Conservation (phyloP, 257 asterid species). For the Scutellaria galericulata region DNA sequence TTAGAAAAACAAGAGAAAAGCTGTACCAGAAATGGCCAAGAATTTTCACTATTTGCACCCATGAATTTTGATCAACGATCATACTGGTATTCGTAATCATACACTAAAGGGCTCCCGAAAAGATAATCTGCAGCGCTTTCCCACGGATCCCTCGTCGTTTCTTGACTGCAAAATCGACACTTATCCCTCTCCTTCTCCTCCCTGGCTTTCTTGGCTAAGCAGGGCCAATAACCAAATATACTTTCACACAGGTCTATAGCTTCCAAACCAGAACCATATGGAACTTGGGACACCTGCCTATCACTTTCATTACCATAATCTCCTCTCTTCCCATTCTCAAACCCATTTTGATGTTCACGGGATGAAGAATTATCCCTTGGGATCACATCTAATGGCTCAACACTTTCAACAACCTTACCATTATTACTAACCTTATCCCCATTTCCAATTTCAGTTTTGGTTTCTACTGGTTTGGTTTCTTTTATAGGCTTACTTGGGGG, state of each 20-base stretch:
- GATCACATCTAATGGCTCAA: constrained; percentile 14
- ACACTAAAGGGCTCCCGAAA: constrained; percentile 60
- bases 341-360: constrained; percentile 27
- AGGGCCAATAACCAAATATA: constrained; percentile 91
- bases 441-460: constrained; percentile 20
- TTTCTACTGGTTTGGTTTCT: constrained; percentile 24
- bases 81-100: constrained; percentile 25
- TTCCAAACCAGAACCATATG: constrained; percentile 88
- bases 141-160: constrained; percentile 61
- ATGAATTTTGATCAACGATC: constrained; percentile 21
- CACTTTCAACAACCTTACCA: constrained; percentile 19
- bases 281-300: constrained; percentile 33
- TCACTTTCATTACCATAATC: constrained; percentile 42
- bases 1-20: not conserved
- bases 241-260: constrained; percentile 73
- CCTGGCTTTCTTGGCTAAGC: constrained; percentile 51
- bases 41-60: constrained; percentile 21
- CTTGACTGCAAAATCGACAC: constrained; percentile 38
- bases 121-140: constrained; percentile 71
- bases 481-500: constrained; percentile 27
- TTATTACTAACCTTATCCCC: constrained; percentile 32
- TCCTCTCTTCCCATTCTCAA: constrained; percentile 10
- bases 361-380: constrained; percentile 24
- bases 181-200: constrained; percentile 35
- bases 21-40: constrained; percentile 7